Evolutionary conservation across 768 basidiomycete genomes (phyloP).

Genomic region (Boletales sp.): DNA sequence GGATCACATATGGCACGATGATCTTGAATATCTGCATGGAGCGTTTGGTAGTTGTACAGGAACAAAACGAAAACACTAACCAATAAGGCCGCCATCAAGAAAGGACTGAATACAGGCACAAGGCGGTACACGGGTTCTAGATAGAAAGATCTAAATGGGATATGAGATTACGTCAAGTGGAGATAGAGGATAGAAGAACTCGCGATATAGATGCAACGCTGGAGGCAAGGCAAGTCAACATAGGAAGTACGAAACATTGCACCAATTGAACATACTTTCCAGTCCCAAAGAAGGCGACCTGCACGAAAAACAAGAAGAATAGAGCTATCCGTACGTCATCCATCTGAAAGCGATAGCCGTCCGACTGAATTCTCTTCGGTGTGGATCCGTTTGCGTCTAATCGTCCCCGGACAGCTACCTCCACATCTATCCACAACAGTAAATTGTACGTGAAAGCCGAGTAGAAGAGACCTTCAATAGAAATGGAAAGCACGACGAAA

Average conservation of each 20-base stretch:
- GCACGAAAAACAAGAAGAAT: constrained; percentile 84
- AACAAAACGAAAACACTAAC: constrained; percentile 33
- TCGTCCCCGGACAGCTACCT: constrained; percentile 32
- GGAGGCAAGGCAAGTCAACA: constrained; percentile 2
- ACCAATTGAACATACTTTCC: constrained; percentile 57
- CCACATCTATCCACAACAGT: constrained; percentile 65
- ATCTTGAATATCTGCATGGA: constrained; percentile 71
- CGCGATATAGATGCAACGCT: constrained; percentile 85
- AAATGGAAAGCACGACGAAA: constrained; percentile 79
- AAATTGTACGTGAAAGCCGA: constrained; percentile 62
- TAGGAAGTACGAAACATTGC: background rate
- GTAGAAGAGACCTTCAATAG: constrained; percentile 79
- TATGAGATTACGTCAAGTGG: background rate
- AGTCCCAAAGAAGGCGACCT: constrained; percentile 82
- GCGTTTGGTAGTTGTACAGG: constrained; percentile 1
- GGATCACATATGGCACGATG: constrained; percentile 72
- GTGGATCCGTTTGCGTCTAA: background rate
- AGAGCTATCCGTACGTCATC: constrained; percentile 73
- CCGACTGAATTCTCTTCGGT: background rate
- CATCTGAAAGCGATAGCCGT: constrained; percentile 42
- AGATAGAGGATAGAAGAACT: constrained; percentile 22
- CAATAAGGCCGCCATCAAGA: constrained; percentile 73
- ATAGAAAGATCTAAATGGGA: constrained; percentile 63
- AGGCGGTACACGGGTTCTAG: constrained; percentile 85
- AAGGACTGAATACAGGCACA: constrained; percentile 82